Evolutionary conservation across 1,284 basidiomycete genomes (phyloP), one percentile per base, ranked within the genome.

Genomic region (Sanguinoderma infundibulare): DNA sequence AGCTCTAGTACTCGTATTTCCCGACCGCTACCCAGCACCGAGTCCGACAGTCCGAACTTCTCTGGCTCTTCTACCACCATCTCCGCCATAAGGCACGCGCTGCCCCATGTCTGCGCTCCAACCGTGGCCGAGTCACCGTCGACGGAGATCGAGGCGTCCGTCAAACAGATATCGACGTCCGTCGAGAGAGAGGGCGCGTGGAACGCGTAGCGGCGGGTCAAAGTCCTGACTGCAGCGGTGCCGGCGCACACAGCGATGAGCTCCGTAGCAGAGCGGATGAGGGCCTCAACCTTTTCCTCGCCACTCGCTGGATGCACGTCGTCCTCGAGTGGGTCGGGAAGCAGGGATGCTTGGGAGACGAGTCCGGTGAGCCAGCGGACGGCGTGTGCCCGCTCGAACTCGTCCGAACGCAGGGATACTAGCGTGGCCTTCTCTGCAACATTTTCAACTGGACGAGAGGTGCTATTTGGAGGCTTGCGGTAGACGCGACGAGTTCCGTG

Each of bases 41-140:
- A 57, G 15, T 30, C 38, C 20, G 38, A 30, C 9, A 89, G 72
- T 3, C 83, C 83, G 69, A 91, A 93, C 2, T 67, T 66, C 1
- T 62, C 70, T 0, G 92, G 92, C 28, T 81, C 72, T 22, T 87
- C 81, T 1, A 85, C 83, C 55, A 96, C 85, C 75, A 90, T 83
- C 69, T 95, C 88, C 0, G 93, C 87, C 42, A 97, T 81, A 5
- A 96, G 85, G 66, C 91, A 94, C 0, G 93, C 91, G 5, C 87
- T 86, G 1, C 94, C 95, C 95, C 95, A 97, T 0, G 95, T 97
- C 75, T 96, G 94, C 20, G 94, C 90, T 6, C 95, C 95, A 20
- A 96, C 90, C 55, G 85, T 88, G 4, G 83, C 78, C 67, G 90
- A 90, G 70, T 95, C 90, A n/a, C 80, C 75, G 57, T 91, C 89